Percentiles rank a stretch among this genome's conserved stretches.
Evolutionary conservation across 2,329 filamentous ascomycete species (phyloP).

Genomic region (Fusarium nygamai): DNA sequence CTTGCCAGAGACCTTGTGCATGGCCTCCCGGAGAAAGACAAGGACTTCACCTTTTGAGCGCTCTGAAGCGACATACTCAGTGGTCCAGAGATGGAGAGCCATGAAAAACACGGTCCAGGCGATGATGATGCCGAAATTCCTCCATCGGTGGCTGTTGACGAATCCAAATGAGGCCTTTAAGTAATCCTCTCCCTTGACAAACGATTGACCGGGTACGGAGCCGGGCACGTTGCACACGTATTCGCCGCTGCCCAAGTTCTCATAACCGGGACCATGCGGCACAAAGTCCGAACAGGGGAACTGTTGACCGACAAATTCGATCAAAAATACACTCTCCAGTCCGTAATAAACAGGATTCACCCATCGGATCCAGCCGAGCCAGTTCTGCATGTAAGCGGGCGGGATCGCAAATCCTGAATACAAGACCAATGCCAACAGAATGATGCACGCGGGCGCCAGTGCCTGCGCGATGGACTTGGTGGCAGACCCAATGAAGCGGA

Average conservation of each 20-base stretch:
- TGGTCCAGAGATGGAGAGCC: slow-evolving; percentile 15
- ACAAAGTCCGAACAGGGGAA: slow-evolving; percentile 57
- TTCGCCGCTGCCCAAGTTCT: slow-evolving; percentile 2
- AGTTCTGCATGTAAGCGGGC: slow-evolving; percentile 57
- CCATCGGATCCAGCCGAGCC: slow-evolving; percentile 70
- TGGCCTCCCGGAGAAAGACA: slow-evolving; percentile 24
- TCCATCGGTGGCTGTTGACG: slow-evolving; percentile 20
- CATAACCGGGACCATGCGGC: slow-evolving; percentile 27
- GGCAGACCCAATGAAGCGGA: slow-evolving; percentile 48
- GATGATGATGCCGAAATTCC: slow-evolving; percentile 29
- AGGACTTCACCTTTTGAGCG: slow-evolving; percentile 33
- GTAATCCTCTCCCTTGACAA: neutral
- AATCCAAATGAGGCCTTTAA: slow-evolving; percentile 16
- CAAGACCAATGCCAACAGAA: slow-evolving; percentile 52
- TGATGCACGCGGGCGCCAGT: slow-evolving; percentile 35
- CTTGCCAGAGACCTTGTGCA: neutral
- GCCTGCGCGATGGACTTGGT: slow-evolving; percentile 38
- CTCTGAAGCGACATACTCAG: slow-evolving; percentile 27
- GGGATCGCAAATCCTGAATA: slow-evolving; percentile 60
- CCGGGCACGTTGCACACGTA: neutral
- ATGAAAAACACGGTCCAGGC: slow-evolving; percentile 24
- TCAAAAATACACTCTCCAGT: slow-evolving; percentile 70
- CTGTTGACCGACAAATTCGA: slow-evolving; percentile 63
- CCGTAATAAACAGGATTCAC: slow-evolving; percentile 70
- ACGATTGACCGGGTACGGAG: neutral